phyloP scores from a whole-genome alignment of 78 protist species.

The Chrysochromulina tobinii region DNA sequence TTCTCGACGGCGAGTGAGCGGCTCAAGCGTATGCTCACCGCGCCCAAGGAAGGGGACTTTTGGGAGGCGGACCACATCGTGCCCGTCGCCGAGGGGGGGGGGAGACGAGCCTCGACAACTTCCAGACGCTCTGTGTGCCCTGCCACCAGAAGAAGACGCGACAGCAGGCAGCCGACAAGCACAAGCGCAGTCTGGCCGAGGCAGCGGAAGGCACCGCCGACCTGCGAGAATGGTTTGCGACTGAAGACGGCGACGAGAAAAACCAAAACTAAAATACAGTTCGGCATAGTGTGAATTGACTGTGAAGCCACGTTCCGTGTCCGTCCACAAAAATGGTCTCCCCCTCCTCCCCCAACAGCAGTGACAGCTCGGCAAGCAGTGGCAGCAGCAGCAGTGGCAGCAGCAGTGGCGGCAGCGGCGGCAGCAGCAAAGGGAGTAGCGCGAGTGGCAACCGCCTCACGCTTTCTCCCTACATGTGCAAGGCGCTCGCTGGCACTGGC shows the following conservation, averaged over 20 bases:
- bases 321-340: no score
- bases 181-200: background rate
- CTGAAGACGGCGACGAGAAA: no score
- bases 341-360: no score
- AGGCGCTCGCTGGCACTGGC: background rate
- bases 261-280: no score
- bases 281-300: no score
- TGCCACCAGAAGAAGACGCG: background rate
- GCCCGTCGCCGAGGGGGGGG: background rate
- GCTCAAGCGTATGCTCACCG: background rate
- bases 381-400: no score
- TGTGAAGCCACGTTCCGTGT: no score
- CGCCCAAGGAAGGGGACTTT: background rate
- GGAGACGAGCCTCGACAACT: background rate
- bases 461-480: no score
- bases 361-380: no score
- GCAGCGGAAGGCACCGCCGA: background rate
- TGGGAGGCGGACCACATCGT: constrained; percentile 18
- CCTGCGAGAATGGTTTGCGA: background rate
- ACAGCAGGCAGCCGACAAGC: background rate
- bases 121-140: background rate
- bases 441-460: no score
- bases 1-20: background rate
- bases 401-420: no score
- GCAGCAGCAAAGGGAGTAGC: no score